Base-by-base conservation (phyloP, 805 yeast genomes). In the Nakazawaea molendinolei region DNA sequence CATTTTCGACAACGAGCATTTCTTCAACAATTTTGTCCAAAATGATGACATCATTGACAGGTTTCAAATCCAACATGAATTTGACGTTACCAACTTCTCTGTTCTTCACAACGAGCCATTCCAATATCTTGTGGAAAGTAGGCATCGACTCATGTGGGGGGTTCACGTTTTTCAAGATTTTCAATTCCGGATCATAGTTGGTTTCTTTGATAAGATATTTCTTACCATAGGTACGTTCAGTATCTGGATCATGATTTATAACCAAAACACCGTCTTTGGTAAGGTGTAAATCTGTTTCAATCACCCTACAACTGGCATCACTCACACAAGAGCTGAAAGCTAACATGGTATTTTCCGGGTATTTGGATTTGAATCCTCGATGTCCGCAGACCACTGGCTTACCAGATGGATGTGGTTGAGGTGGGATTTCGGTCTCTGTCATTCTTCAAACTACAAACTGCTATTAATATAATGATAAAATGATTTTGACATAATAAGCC, bases 41-140 rank as follows among this genome's bases (percentile, higher is more conserved):
- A 12, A 63, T 42, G n/a, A 30, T 9, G 8, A 39, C 36, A 20
- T 56, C 51, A 39, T 51, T 53, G 34, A 49, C 61, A 1, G 47
- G 29, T 40, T 60, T 60, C 21, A 60, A 51, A 41, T 60, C 66
- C 27, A 60, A 42, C 63, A 60, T 58, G 63, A 47, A 60, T 65
- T 57, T 65, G 60, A 51, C 62, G 48, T 35, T 66, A 60, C 33
- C 56, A 52, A 43, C 54, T 48, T 33, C 65, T 61, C 47, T 56
- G 62, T 52, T 61, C 58, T 46, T 69, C 49, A 68, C 67, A 52
- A 23, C 64, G 32, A 53, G 42, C 67, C 67, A 63, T 6, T 40
- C 28, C 6, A 63, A 41, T 0, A 51, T 42, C n/a, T 55, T 53
- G 5, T 38, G 38, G 5, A 63, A 48, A 5, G 58, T 44, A 1